phyloP scores from a whole-genome alignment of 1,284 basidiomycete species.

The Paramarasmius palmivorus region DNA sequence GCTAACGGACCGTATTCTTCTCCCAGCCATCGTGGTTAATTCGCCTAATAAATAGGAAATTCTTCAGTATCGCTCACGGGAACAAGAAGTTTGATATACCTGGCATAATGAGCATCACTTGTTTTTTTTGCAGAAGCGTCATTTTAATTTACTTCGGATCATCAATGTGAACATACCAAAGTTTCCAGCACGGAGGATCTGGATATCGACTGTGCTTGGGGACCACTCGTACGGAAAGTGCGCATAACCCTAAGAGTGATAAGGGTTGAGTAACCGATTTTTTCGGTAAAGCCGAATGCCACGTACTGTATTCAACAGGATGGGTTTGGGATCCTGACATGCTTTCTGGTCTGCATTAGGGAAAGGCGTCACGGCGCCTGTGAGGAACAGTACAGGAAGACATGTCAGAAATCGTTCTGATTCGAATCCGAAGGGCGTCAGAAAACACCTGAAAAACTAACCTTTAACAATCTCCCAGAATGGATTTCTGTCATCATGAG shows the following conservation, averaged over 20 bases:
- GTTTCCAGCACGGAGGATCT: constrained; percentile 80
- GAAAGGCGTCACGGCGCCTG: constrained; percentile 64
- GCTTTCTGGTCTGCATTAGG: constrained; percentile 62
- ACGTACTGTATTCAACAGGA: constrained; percentile 70
- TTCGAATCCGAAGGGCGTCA: background rate
- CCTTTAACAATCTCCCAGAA: constrained; percentile 83
- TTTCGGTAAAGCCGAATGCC: constrained; percentile 1
- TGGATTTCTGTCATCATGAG: constrained; percentile 54
- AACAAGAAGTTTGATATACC: constrained; percentile 33
- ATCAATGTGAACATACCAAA: constrained; percentile 38
- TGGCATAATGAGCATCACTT: constrained; percentile 75
- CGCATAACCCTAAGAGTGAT: constrained; percentile 54
- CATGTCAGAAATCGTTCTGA: constrained; percentile 10
- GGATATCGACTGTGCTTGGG: constrained; percentile 74
- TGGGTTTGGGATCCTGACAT: constrained; percentile 82
- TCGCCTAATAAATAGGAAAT: constrained; percentile 33
- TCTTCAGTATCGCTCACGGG: background rate
- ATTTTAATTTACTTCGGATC: constrained; percentile 1
- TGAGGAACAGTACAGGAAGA: constrained; percentile 9
- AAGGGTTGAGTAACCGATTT: constrained; percentile 6
- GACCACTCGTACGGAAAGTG: constrained; percentile 76
- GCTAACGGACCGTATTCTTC: constrained; percentile 48
- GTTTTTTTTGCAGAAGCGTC: constrained; percentile 2
- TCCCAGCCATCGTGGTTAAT: constrained; percentile 58
- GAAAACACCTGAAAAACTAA: constrained; percentile 15